Conservation (phyloP, 225 moss, liverwort and hornwort species). For the Pseudoscleropodium purum region DNA sequence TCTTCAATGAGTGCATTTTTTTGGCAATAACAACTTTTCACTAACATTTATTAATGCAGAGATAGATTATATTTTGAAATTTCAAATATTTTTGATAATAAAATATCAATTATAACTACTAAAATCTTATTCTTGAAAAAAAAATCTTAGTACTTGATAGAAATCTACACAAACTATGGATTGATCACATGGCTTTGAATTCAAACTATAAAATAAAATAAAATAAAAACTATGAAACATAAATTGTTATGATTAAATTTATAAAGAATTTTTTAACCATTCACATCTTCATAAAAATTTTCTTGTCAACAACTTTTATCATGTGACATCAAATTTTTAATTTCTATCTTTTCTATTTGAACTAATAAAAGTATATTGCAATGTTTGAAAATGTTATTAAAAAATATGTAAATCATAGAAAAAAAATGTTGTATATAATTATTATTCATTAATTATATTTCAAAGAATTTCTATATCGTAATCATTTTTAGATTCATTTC, state of each 20-base stretch:
- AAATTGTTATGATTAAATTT: neutral
- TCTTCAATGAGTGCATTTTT: neutral
- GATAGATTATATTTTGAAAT: neutral
- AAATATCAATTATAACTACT: too few species aligned
- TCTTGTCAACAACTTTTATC: neutral
- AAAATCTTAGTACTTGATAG: neutral
- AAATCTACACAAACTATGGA: fast-evolving
- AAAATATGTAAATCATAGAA: too few species aligned
- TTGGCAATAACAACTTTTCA: neutral
- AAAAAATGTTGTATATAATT: neutral
- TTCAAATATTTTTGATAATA: too few species aligned
- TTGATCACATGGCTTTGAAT: neutral
- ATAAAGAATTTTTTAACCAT: neutral
- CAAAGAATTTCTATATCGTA: neutral
- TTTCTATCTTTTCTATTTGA: neutral
- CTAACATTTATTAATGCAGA: neutral
- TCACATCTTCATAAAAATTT: neutral
- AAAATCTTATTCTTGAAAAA: neutral
- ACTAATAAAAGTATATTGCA: neutral
- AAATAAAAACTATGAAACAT: neutral
- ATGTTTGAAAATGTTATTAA: neutral
- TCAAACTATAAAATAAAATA: neutral
- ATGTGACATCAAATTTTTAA: neutral
- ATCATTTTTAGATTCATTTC: too few species aligned
- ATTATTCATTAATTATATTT: neutral